phyloP scores from a whole-genome alignment of 2,329 filamentous ascomycete species.

The Fusarium pseudoanthophilum region DNA sequence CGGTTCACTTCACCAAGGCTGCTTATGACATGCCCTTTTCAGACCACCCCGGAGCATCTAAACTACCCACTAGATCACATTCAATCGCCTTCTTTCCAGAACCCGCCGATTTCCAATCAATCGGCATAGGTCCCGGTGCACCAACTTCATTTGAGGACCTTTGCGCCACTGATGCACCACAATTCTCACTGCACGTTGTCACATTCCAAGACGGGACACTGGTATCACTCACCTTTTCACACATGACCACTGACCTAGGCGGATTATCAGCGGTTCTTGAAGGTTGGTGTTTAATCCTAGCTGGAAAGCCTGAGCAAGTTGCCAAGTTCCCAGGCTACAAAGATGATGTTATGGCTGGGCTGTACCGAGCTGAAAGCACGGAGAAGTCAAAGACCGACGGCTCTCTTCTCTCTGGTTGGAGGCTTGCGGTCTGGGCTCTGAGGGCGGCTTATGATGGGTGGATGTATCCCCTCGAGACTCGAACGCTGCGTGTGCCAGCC shows the following conservation, averaged over 20 bases:
- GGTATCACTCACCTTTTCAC: neutral
- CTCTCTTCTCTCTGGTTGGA: neutral
- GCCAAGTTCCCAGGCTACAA: neutral
- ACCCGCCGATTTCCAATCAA: neutral
- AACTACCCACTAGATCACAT: slow-evolving; percentile 46
- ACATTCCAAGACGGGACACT: neutral
- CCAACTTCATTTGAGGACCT: neutral
- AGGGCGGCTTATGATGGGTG: neutral
- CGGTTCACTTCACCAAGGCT: slow-evolving; percentile 54
- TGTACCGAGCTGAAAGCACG: neutral
- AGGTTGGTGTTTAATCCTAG: neutral
- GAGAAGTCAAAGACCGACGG: neutral
- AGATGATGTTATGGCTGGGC: neutral
- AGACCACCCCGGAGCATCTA: slow-evolving; percentile 54
- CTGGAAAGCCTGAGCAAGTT: neutral
- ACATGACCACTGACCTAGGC: neutral
- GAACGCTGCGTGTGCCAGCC: neutral
- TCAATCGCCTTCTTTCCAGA: neutral
- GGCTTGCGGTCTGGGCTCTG: neutral
- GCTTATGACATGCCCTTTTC: slow-evolving; percentile 50
- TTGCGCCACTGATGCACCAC: neutral
- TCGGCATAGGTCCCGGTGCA: neutral
- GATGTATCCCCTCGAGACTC: neutral
- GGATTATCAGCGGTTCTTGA: neutral
- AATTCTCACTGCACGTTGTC: neutral